Evolutionary conservation across 176 grass and related monocot genomes (phyloP).

Genomic region (Alopecurus myosuroides): DNA sequence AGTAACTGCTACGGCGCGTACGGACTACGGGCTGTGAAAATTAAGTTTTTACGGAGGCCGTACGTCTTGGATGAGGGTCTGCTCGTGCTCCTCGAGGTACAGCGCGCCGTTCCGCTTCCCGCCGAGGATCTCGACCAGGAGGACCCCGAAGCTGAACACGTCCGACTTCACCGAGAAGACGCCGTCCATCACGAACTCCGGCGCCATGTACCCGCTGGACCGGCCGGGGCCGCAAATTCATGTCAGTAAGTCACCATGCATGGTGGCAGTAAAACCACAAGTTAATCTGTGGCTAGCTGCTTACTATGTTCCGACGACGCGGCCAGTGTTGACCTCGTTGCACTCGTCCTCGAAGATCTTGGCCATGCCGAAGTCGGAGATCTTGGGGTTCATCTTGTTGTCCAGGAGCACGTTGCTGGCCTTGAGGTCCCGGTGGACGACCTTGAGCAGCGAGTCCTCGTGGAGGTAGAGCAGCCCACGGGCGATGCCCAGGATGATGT

Average conservation of each 20-base stretch:
- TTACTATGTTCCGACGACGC: constrained; percentile 79
- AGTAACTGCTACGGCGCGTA: too few species aligned
- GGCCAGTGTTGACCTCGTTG: constrained; percentile 56
- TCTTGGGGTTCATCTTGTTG: constrained; percentile 84
- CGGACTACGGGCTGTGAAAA: too few species aligned
- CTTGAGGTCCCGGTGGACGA: constrained; percentile 84
- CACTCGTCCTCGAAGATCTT: constrained; percentile 78
- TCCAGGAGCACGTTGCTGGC: constrained; percentile 93
- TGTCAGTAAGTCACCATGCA: not conserved
- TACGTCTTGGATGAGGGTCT: constrained; percentile 58
- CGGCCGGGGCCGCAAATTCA: too few species aligned
- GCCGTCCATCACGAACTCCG: constrained; percentile 68
- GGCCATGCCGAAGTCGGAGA: constrained; percentile 95
- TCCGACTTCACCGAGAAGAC: constrained; percentile 81
- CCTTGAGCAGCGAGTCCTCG: constrained; percentile 77
- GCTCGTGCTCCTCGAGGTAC: constrained; percentile 59
- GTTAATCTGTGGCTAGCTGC: not conserved
- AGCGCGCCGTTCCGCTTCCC: constrained; percentile 55
- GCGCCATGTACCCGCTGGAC: constrained; percentile 84
- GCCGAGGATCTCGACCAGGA: constrained; percentile 80
- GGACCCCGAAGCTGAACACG: constrained; percentile 83
- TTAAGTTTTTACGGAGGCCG: not conserved
- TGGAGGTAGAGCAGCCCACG: constrained; percentile 81
- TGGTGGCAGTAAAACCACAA: not conserved
- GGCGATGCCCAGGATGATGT: constrained; percentile 66